phyloP scores from a whole-genome alignment of 768 basidiomycete species.

The Sporobolomyces pararoseus region DNA sequence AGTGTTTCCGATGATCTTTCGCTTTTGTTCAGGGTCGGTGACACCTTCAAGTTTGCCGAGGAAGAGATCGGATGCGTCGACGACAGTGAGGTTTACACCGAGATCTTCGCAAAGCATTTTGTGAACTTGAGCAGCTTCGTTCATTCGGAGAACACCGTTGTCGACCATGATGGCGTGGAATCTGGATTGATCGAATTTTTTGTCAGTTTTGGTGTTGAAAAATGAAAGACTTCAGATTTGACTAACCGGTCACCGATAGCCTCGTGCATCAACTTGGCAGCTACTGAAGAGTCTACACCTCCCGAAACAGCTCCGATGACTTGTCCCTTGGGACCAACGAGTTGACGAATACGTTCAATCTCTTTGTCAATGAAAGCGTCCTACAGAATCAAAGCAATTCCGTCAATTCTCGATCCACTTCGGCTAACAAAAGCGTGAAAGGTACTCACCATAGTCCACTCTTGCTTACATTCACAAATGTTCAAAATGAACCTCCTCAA shows the following conservation, averaged over 20 bases:
- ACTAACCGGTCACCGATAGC: conserved; percentile 90
- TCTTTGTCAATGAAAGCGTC: conserved; percentile 98
- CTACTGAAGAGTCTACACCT: conserved; percentile 96
- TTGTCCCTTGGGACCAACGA: conserved; percentile 88
- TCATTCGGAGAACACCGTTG: conserved; percentile 88
- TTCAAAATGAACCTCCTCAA: conserved; percentile 76
- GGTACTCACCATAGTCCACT: conserved; percentile 93
- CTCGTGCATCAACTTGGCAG: conserved; percentile 98
- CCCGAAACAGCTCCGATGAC: conserved; percentile 98
- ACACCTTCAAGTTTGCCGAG: conserved; percentile 80
- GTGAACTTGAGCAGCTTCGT: conserved; percentile 86
- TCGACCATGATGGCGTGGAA: conserved; percentile 99
- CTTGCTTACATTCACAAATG: conserved; percentile 72
- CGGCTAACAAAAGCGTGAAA: too few species aligned
- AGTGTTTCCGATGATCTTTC: conserved; percentile 97
- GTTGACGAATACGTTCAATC: conserved; percentile 83
- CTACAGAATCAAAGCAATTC: conserved; percentile 51
- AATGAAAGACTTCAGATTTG: background rate
- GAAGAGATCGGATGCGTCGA: conserved; percentile 93
- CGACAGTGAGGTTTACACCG: conserved; percentile 91
- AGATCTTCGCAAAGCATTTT: conserved; percentile 89
- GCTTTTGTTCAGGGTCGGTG: conserved; percentile 93
- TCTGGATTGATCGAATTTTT: conserved; percentile 51
- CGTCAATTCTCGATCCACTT: too few species aligned
- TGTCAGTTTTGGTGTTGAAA: background rate